phyloP scores from a whole-genome alignment of 306 rosid genomes.

The Coriaria nepalensis region DNA sequence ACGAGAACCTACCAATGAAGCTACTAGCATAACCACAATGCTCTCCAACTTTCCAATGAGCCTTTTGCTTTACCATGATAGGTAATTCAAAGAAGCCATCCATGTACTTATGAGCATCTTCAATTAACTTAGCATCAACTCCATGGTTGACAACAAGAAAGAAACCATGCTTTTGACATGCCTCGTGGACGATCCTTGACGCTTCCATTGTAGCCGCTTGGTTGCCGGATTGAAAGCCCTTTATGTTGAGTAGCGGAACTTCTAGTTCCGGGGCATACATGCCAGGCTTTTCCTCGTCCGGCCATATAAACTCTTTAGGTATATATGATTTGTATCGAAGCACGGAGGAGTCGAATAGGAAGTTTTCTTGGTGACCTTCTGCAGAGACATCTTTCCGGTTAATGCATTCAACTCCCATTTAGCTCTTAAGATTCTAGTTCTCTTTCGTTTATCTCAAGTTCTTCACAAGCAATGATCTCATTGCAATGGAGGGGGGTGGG shows the following conservation, averaged over 20 bases:
- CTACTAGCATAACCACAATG: slow-evolving; percentile 9
- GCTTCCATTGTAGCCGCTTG: not conserved
- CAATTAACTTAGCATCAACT: not conserved
- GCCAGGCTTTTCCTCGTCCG: slow-evolving; percentile 5
- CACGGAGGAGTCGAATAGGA: no score
- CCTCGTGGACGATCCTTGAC: not conserved
- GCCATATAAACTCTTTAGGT: slow-evolving; percentile 1
- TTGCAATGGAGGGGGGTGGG: no score
- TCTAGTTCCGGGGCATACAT: not conserved
- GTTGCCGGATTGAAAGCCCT: not conserved
- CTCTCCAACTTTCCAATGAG: slow-evolving; percentile 6
- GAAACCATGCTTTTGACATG: slow-evolving; percentile 5
- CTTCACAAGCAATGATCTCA: no score
- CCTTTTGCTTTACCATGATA: slow-evolving; percentile 4
- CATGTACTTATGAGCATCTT: not conserved
- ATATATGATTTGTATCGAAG: not conserved
- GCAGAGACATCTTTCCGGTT: no score
- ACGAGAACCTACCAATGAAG: not conserved
- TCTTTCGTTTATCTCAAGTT: no score
- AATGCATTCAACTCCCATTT: no score
- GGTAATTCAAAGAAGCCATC: slow-evolving; percentile 1
- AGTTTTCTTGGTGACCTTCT: no score
- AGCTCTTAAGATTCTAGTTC: no score
- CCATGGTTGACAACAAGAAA: slow-evolving; percentile 2
- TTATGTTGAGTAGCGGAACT: not conserved